These are phyloP conservation scores for Coniferiporia sulphurascens DNA, from an alignment of 1,284 basidiomycete genomes.

Conservation along the genomic window DNA sequence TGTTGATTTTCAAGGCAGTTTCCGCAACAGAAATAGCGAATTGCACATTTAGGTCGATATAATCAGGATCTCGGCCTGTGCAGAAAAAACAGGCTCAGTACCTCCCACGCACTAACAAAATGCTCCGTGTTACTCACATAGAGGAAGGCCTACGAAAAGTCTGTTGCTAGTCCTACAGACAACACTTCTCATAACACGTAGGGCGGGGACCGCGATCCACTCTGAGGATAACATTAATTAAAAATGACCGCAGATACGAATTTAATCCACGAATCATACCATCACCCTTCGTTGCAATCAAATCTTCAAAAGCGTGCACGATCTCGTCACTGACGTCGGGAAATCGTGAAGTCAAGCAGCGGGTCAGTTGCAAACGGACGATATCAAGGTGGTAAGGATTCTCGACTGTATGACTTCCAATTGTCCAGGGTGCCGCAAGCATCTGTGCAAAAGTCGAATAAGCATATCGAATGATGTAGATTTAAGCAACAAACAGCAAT, in stretches of 20 bases:
- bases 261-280: no score
- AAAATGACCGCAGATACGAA: no score
- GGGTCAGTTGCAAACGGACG: constrained; percentile 25
- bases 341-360: constrained; percentile 22
- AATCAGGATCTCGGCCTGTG: constrained; percentile 40
- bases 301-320: no score
- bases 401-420: constrained; percentile 17
- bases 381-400: constrained; percentile 23
- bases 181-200: no score
- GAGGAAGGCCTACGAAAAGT: no score
- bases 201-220: no score
- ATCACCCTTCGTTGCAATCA: no score
- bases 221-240: no score
- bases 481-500: not conserved
- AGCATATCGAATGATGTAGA: not conserved
- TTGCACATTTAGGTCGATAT: constrained; percentile 31
- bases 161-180: no score
- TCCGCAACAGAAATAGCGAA: constrained; percentile 30
- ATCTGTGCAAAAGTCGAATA: not conserved
- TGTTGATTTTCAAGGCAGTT: constrained; percentile 19
- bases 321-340: constrained; percentile 26
- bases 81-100: no score
- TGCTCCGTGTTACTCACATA: no score
- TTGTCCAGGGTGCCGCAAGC: constrained; percentile 13
- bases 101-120: no score